Conservation (phyloP, 1,284 basidiomycete genomes). For the Puccinia hordei region DNA sequence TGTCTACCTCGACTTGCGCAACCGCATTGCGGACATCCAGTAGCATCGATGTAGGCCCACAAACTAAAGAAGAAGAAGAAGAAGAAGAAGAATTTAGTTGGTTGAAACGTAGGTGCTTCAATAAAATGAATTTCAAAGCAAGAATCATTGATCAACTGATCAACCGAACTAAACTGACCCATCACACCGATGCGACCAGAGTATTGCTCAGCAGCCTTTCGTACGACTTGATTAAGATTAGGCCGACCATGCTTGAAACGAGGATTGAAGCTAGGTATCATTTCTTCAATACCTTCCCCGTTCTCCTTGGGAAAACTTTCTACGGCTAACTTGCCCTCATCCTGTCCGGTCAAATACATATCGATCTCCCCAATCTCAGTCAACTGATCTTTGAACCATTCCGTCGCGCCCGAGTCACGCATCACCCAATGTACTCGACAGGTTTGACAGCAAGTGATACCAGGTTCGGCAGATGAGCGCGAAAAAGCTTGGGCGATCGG, state of each 20-base stretch:
- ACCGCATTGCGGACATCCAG: constrained; percentile 61
- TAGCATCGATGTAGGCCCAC: constrained; percentile 60
- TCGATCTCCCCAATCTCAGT: constrained; percentile 7
- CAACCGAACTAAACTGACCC: constrained; percentile 5
- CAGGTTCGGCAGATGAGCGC: background rate
- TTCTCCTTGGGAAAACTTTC: background rate
- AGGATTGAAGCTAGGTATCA: background rate
- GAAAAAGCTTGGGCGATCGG: constrained; percentile 12
- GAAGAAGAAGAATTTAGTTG: no score
- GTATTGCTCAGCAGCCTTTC: constrained; percentile 1
- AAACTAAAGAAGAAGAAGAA: constrained; percentile 54
- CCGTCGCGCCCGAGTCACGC: background rate
- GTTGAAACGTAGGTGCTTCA: no score
- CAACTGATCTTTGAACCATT: constrained; percentile 28
- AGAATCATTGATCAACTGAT: background rate
- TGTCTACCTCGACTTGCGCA: constrained; percentile 58
- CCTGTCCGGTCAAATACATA: constrained; percentile 17
- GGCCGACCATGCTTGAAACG: constrained; percentile 15
- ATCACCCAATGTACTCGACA: constrained; percentile 33
- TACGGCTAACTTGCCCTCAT: background rate
- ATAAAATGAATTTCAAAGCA: background rate
- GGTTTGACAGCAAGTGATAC: constrained; percentile 12
- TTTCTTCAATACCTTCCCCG: background rate
- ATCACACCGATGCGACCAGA: constrained; percentile 31
- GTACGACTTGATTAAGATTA: background rate